Percentiles rank a stretch among this genome's conserved stretches.
Evolutionary conservation across 2,329 filamentous ascomycete genomes (phyloP).

Genomic region (Clonostachys rosea): DNA sequence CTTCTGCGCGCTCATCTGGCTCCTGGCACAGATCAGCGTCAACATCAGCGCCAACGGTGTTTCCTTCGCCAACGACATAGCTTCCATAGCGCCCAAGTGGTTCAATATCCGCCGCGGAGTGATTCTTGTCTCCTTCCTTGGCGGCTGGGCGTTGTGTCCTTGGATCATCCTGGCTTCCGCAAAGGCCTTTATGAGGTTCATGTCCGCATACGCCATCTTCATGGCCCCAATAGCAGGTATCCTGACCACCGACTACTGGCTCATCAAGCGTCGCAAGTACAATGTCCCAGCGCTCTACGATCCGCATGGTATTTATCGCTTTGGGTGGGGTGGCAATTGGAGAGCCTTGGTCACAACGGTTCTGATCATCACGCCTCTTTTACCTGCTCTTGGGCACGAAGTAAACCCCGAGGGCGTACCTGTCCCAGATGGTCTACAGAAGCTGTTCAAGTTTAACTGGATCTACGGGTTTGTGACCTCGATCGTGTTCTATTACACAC

Average conservation of each 20-base stretch:
- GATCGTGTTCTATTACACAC: not conserved
- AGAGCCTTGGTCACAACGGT: conserved; percentile 19
- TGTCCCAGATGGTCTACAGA: not conserved
- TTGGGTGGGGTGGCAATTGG: conserved; percentile 21
- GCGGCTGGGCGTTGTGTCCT: conserved; percentile 24
- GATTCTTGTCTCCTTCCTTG: conserved; percentile 18
- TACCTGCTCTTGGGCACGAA: not conserved
- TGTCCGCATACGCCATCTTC: conserved; percentile 24
- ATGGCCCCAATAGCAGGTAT: conserved; percentile 34
- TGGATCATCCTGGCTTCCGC: conserved; percentile 26
- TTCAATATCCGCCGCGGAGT: conserved; percentile 22
- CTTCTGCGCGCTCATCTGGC: conserved; percentile 17
- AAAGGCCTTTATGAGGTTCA: conserved; percentile 19
- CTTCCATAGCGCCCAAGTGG: conserved; percentile 19
- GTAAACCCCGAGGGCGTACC: not conserved
- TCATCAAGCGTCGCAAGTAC: conserved; percentile 25
- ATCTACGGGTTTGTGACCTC: not conserved
- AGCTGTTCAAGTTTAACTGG: not conserved
- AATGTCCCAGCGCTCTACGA: conserved; percentile 36
- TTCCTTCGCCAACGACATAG: conserved; percentile 20
- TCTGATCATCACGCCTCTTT: conserved; percentile 3
- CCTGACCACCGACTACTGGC: conserved; percentile 31
- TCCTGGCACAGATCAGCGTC: conserved; percentile 31
- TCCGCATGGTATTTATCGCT: conserved; percentile 31
- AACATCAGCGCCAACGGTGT: conserved; percentile 21